Conservation (phyloP, 75 land plant genomes). For the Sequoia sempervirens region DNA sequence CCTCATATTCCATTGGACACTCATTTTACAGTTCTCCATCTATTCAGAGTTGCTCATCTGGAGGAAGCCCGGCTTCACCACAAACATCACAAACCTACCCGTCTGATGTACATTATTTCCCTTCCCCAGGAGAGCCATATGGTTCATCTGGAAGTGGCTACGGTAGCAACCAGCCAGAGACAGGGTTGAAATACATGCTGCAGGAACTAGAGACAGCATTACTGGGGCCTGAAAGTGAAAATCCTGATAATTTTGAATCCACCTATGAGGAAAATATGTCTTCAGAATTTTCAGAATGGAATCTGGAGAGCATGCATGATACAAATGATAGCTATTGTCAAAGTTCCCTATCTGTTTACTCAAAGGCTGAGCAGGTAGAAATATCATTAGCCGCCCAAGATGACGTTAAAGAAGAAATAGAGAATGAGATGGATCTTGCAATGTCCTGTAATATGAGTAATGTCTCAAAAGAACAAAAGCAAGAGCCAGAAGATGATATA, state of each 20-base stretch:
- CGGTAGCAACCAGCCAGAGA: conserved; percentile 35
- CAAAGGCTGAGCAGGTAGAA: conserved; percentile 16
- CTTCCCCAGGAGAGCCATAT: conserved; percentile 25
- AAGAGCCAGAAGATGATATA: conserved; percentile 15
- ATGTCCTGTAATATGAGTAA: not conserved
- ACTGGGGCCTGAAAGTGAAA: conserved; percentile 49
- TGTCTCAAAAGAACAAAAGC: conserved; percentile 1
- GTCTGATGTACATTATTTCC: conserved; percentile 10
- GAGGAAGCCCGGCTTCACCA: conserved; percentile 24
- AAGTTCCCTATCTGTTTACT: conserved; percentile 23
- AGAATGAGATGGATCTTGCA: conserved; percentile 23
- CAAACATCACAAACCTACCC: conserved; percentile 28
- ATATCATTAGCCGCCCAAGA: conserved; percentile 2
- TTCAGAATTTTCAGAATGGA: conserved; percentile 5
- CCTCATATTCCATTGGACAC: conserved; percentile 17
- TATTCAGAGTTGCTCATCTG: conserved; percentile 11
- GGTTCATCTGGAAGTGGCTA: conserved; percentile 37
- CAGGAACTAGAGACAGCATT: conserved; percentile 49
- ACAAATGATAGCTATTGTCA: conserved; percentile 10
- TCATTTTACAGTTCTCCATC: conserved; percentile 16
- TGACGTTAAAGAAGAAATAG: conserved; percentile 7
- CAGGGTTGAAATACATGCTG: conserved; percentile 37
- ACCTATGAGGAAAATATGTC: conserved; percentile 5
- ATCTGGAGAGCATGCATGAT: not conserved
- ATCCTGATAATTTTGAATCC: conserved; percentile 20